Percentiles rank a stretch among this genome's conserved stretches.
Evolutionary conservation across 805 yeast genomes (phyloP).

Genomic region (Barnettozyma pratensis): DNA sequence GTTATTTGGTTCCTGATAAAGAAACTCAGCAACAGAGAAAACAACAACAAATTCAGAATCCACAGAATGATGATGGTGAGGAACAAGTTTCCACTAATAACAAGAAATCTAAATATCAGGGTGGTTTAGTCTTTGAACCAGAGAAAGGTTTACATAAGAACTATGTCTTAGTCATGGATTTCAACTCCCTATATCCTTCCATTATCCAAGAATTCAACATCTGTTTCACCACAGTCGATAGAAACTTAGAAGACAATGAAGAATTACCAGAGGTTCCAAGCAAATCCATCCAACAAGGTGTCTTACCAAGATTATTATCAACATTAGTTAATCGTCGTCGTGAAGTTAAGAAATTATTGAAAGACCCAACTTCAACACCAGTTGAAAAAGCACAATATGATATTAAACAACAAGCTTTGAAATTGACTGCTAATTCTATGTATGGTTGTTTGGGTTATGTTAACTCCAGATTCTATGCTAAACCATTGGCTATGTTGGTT

Average conservation of each 20-base stretch:
- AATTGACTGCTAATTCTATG: slow-evolving; percentile 98
- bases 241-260: slow-evolving; percentile 52
- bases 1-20: slow-evolving; percentile 86
- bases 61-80: slow-evolving; percentile 28
- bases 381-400: slow-evolving; percentile 80
- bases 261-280: slow-evolving; percentile 69
- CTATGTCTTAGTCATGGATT: slow-evolving; percentile 91
- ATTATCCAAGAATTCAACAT: slow-evolving; percentile 96
- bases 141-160: slow-evolving; percentile 91
- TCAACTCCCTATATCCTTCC: slow-evolving; percentile 94
- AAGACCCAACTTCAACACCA: slow-evolving; percentile 60
- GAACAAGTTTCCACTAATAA: slow-evolving; percentile 45
- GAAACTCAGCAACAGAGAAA: slow-evolving; percentile 38
- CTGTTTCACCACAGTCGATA: slow-evolving; percentile 91
- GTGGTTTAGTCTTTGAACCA: slow-evolving; percentile 96
- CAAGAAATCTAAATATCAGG: slow-evolving; percentile 74
- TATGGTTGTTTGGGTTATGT: slow-evolving; percentile 96
- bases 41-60: slow-evolving; percentile 28
- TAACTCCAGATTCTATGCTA: slow-evolving; percentile 89
- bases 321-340: slow-evolving; percentile 87
- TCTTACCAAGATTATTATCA: slow-evolving; percentile 77
- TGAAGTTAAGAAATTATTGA: slow-evolving; percentile 82
- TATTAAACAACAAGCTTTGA: slow-evolving; percentile 92
- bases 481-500: slow-evolving; percentile 91
- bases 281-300: slow-evolving; percentile 59